phyloP scores from a whole-genome alignment of 768 basidiomycete species.

The Omphalotus guepiniiformis region DNA sequence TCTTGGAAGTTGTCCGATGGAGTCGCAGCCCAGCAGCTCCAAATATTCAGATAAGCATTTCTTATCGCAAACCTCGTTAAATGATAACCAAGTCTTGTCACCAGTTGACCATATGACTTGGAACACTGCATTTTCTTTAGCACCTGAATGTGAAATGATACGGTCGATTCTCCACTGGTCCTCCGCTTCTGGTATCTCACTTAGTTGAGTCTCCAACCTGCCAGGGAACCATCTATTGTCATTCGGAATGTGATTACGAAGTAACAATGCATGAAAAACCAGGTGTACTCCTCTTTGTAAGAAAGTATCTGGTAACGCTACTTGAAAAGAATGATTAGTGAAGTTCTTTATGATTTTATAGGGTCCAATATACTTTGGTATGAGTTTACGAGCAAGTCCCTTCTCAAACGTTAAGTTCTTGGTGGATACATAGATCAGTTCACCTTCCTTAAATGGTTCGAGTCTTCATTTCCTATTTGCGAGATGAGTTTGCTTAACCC shows the following conservation, averaged over 20 bases:
- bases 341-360: constrained; percentile 18
- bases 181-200: constrained; percentile 20
- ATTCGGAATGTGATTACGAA: constrained; percentile 23
- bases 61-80: constrained; percentile 8
- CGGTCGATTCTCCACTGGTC: constrained; percentile 23
- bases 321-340: constrained; percentile 16
- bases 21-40: constrained; percentile 8
- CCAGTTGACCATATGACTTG: constrained; percentile 16
- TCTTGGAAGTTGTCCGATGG: too few species aligned
- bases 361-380: constrained; percentile 33
- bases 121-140: constrained; percentile 1
- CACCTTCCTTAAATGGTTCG: constrained; percentile 15
- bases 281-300: constrained; percentile 20
- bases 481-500: constrained; percentile 19
- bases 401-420: constrained; percentile 29
- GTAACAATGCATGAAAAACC: constrained; percentile 22
- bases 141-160: constrained; percentile 13
- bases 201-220: constrained; percentile 12
- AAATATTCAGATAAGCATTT: constrained; percentile 13
- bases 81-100: constrained; percentile 16
- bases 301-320: constrained; percentile 23
- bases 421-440: constrained; percentile 29
- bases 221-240: constrained; percentile 26
- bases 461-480: constrained; percentile 18
- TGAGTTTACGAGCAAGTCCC: constrained; percentile 26